Conservation (phyloP, 202 grass and related monocot genomes). For the Carex arenaria region DNA sequence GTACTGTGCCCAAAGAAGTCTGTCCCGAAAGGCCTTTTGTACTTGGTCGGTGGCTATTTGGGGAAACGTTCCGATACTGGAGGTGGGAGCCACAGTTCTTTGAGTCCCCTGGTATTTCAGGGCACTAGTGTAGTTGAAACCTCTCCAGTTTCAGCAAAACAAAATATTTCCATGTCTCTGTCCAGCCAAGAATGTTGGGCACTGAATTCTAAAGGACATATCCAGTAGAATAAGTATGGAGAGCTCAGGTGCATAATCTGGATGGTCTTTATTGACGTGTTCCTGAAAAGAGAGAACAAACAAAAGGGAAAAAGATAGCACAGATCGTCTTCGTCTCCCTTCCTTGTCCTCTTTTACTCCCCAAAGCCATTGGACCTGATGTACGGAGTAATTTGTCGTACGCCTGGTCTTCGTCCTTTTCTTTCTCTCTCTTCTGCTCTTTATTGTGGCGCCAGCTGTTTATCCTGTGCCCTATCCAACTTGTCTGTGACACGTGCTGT, state of each 20-base stretch:
- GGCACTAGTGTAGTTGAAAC: background rate
- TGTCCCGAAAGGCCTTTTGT: background rate
- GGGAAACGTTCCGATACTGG: background rate
- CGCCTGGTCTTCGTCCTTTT: background rate
- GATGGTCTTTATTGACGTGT: background rate
- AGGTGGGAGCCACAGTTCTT: background rate
- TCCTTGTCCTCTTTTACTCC: background rate
- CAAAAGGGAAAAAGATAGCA: background rate
- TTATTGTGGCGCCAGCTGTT: constrained; percentile 21
- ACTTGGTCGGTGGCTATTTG: constrained; percentile 19
- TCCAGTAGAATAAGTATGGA: background rate
- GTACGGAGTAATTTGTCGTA: constrained; percentile 20
- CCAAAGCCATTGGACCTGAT: background rate
- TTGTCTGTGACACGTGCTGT: background rate
- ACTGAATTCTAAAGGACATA: background rate
- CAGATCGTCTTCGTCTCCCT: background rate
- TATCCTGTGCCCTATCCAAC: background rate
- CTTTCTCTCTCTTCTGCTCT: background rate
- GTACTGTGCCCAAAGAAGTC: background rate
- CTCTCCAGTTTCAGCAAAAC: background rate
- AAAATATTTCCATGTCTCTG: background rate
- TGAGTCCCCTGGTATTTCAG: background rate
- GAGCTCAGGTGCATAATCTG: background rate
- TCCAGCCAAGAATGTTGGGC: background rate
- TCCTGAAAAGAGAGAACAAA: background rate